Conservation (phyloP, 495 filamentous ascomycete genomes). For the Niebla homalea region DNA sequence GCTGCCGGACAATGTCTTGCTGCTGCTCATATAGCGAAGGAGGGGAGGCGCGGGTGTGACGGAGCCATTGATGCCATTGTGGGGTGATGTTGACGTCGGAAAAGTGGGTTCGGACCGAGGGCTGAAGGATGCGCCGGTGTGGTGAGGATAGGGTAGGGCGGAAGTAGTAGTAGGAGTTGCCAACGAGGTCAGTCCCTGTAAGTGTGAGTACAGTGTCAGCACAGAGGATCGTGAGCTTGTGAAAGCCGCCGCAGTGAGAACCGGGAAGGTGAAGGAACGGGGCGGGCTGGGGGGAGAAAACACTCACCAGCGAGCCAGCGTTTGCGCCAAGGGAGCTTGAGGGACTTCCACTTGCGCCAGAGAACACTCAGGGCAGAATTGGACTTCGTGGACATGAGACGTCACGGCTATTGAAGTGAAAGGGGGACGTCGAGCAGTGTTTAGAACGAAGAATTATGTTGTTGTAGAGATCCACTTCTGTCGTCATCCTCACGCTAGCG, state of each 20-base stretch:
- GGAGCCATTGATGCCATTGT: conserved; percentile 95
- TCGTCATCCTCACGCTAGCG: not conserved
- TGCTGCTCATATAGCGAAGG: conserved; percentile 66
- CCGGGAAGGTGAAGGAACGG: not conserved
- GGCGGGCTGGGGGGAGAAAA: not conserved
- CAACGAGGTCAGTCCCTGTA: conserved; percentile 67
- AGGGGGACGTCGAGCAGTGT: not conserved
- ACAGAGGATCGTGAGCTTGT: not conserved
- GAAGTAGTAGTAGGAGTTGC: conserved; percentile 95
- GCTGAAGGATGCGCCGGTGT: conserved; percentile 56
- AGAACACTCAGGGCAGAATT: conserved; percentile 29
- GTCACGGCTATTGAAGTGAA: not conserved
- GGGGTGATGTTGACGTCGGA: conserved; percentile 51
- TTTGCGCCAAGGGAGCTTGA: conserved; percentile 76
- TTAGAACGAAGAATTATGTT: not conserved
- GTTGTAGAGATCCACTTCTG: not conserved
- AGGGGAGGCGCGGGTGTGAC: conserved; percentile 56
- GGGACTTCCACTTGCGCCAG: conserved; percentile 79
- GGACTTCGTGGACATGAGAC: conserved; percentile 3
- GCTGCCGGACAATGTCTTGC: conserved; percentile 52
- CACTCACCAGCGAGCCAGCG: conserved; percentile 62
- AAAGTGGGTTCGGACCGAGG: conserved; percentile 43
- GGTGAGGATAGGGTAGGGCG: conserved; percentile 46
- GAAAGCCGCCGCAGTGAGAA: not conserved
- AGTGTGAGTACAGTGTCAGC: conserved; percentile 16